Evolutionary conservation across 495 filamentous ascomycete genomes (phyloP).

Genomic region (Penicillium fimorum): DNA sequence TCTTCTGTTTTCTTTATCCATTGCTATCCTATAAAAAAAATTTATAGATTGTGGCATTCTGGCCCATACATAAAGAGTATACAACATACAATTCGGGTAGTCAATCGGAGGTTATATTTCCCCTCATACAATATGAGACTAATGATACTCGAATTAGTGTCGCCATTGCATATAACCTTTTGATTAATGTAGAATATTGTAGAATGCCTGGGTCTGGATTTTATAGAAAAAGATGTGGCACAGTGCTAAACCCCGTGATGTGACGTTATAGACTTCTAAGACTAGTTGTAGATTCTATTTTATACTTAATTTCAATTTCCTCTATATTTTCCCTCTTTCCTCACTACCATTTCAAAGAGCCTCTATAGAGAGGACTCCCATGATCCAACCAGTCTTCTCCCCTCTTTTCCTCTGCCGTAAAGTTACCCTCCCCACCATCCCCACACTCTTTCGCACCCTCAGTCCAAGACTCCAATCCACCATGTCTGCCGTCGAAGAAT

Average conservation of each 20-base stretch:
- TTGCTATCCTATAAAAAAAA: neutral
- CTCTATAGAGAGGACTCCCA: constrained; percentile 2
- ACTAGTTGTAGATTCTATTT: neutral
- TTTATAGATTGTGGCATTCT: neutral
- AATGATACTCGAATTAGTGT: neutral
- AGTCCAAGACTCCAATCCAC: constrained; percentile 29
- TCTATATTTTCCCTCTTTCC: neutral
- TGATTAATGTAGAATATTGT: neutral
- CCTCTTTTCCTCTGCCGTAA: constrained; percentile 14
- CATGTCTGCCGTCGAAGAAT: constrained; percentile 57
- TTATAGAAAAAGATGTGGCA: neutral
- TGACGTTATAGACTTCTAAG: neutral
- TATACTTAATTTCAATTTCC: neutral
- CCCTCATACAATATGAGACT: neutral
- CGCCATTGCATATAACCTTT: neutral
- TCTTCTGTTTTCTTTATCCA: neutral
- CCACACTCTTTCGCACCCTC: constrained; percentile 5
- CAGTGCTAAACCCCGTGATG: neutral
- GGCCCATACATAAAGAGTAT: neutral
- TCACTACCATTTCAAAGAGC: constrained; percentile 7
- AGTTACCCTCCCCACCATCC: constrained; percentile 19
- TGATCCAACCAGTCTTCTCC: constrained; percentile 17
- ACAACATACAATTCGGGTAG: neutral
- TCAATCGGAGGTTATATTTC: neutral
- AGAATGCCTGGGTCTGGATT: neutral